Evolutionary conservation across 495 filamentous ascomycete species (phyloP).

Genomic region (Viridothelium virens): DNA sequence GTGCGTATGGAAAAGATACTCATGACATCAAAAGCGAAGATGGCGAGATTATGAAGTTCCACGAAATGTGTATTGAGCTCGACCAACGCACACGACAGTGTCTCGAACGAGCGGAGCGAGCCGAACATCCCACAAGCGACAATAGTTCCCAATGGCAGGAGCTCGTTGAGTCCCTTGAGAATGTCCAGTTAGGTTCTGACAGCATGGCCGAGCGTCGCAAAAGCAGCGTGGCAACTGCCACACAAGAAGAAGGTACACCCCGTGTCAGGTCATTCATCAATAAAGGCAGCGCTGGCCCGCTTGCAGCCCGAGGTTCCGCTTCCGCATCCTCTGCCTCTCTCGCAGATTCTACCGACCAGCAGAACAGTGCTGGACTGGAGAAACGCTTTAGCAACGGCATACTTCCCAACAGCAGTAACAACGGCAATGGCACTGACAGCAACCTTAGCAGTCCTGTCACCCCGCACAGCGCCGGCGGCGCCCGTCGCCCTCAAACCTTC

Average conservation of each 20-base stretch:
- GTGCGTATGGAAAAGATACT: conserved; percentile 37
- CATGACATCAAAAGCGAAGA: conserved; percentile 45
- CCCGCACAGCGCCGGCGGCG: conserved; percentile 6
- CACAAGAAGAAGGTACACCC: conserved; percentile 13
- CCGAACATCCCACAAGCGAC: conserved; percentile 52
- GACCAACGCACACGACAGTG: conserved; percentile 68
- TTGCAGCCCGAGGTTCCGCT: neutral
- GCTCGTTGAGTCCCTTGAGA: conserved; percentile 46
- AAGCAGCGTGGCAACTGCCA: conserved; percentile 13
- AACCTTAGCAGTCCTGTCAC: conserved; percentile 8
- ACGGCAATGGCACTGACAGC: neutral
- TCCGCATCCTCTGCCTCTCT: conserved; percentile 11
- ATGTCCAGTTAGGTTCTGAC: conserved; percentile 38
- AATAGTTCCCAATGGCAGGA: conserved; percentile 64
- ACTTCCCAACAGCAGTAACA: neutral
- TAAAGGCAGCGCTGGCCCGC: neutral
- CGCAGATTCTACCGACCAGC: neutral
- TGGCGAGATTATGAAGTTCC: conserved; percentile 63
- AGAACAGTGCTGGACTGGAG: neutral
- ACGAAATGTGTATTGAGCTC: conserved; percentile 62
- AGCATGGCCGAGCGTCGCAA: conserved; percentile 15
- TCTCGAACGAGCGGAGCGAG: conserved; percentile 61
- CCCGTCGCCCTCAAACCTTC: conserved; percentile 16
- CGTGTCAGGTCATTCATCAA: conserved; percentile 12
- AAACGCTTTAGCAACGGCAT: neutral